Base-by-base conservation (phyloP, 495 filamentous ascomycete species). In the Annulohypoxylon bovei region DNA sequence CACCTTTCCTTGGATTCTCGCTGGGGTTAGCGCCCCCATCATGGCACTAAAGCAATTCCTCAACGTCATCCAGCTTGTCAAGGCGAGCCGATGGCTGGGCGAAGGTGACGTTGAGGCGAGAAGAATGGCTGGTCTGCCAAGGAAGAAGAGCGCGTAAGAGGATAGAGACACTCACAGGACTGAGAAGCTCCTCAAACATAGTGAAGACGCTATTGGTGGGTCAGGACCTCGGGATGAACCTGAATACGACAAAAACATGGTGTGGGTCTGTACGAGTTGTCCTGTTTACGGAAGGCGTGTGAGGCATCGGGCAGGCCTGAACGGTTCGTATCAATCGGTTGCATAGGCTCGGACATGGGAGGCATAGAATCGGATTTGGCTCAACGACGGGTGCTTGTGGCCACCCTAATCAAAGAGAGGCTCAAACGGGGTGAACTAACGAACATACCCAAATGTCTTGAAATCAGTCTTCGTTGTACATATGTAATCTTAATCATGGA, bases 41-140 rank as follows among this genome's bases (percentile, higher is more conserved):
- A 98, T 98, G 93, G 83, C 86, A 20, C 83, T 88, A 64, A 99
- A 99, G 86, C 95, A 99, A 77, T 85, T 92, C 64, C 91, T 98
- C 82, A 98, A 98, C 75, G 86, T 98, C 35, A 84, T 98, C 44
- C 96, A 99, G 81, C 84, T 99, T 58, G 88, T 97, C 75, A 97
- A 97, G 81, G 96, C 96, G 8, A 91, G 92, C 80, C 88, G 88
- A 73, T 97, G 94, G 92, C 81, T 99, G 50, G 95, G 93, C 0
- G 93, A 98, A 81, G 93, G 94, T 18, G 95, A 99, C 74, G 73
- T 88, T 12, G 77, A 83, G 75, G 79, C 84, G 46, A 80, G 92
- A 71, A 83, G 77, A 75, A 82, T 76, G 52, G 75, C 78, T 39
- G 84, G 88, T 4, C 67, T 87, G n/a, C 81, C 84, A 14, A 82